Base-by-base conservation (phyloP, 768 basidiomycete genomes). In the Pulveroboletus sp. region DNA sequence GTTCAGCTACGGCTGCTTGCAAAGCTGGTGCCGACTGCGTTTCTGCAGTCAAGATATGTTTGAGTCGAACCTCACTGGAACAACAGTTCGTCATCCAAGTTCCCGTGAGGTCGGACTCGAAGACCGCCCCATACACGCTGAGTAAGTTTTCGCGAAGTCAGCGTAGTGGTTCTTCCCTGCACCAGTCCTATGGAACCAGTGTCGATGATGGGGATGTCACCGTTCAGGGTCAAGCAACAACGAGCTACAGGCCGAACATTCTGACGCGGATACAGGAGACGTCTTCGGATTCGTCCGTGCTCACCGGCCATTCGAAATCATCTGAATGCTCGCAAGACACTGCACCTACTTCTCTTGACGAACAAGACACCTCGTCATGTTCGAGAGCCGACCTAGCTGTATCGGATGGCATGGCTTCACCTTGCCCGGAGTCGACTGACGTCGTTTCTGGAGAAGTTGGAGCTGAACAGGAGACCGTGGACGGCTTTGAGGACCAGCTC, bases 21-120 rank as follows among this genome's bases (percentile, higher is more conserved):
- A 88, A 91, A 63, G 83, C 89, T 26, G 92, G 90, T 27, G 83
- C 86, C 10, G 93, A 96, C 54, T 95, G 93, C 66, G 85, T 92
- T 37, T 78, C 84, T 8, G 82, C 89, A 24, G 89, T 94, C 57
- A 91, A 87, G 69, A 77, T 85, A 53, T 93, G 90, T 62, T 69
- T 94, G 48, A 81, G 76, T 63, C 77, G 83, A 44, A 74, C 83
- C 18, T 68, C 76, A 11, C 76, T 78, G 37, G 83, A 84, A 59
- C 74, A 76, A 35, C 77, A 82, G 9, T 83, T 87, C 62, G 68
- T 87, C 54, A 76, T 87, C 64, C 78, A 82, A 56, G 69, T 86
- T 26, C 86, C 85, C 15, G 69, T 67, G 27, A 66, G 66, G 21
- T 76, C 73, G 21, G 76, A 80, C 50, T 66, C 75, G 39, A 73